Evolutionary conservation across 2,329 filamentous ascomycete species (phyloP).

Genomic region (Microascus cirrosus): DNA sequence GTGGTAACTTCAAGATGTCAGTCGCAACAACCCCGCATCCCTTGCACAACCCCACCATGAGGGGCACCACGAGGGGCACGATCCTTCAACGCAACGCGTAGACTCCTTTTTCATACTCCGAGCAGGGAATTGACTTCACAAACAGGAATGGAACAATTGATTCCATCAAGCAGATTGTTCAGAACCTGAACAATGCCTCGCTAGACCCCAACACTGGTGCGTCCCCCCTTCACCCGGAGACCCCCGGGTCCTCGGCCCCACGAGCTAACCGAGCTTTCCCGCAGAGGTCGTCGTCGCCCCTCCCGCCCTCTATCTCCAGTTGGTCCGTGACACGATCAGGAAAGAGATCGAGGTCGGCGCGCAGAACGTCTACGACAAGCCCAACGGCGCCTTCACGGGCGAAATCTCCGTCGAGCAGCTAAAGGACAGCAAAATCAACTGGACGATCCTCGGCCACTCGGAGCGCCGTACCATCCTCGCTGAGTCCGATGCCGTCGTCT

Average conservation of each 20-base stretch:
- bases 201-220: conserved; percentile 65
- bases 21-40: conserved; percentile 21
- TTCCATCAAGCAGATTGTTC: conserved; percentile 83
- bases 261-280: neutral
- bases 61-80: too few relatives aligned
- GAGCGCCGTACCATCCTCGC: conserved; percentile 85
- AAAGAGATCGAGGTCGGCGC: conserved; percentile 73
- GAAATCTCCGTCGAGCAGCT: conserved; percentile 92
- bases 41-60: conserved; percentile 7
- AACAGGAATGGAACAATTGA: conserved; percentile 84
- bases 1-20: conserved; percentile 99
- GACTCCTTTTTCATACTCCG: neutral
- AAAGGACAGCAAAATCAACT: conserved; percentile 76
- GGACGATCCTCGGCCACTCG: conserved; percentile 88
- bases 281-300: conserved; percentile 91
- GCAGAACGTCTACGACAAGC: conserved; percentile 97
- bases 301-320: conserved; percentile 79
- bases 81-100: neutral
- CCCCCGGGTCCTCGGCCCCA: neutral
- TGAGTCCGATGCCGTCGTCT: conserved; percentile 77
- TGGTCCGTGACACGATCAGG: conserved; percentile 69
- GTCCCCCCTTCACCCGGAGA: conserved; percentile 17
- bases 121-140: conserved; percentile 9
- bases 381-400: conserved; percentile 92
- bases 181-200: conserved; percentile 75